Evolutionary conservation across 768 basidiomycete genomes (phyloP), one percentile per base, ranked within the genome.

Genomic region (Leccinum boreale): DNA sequence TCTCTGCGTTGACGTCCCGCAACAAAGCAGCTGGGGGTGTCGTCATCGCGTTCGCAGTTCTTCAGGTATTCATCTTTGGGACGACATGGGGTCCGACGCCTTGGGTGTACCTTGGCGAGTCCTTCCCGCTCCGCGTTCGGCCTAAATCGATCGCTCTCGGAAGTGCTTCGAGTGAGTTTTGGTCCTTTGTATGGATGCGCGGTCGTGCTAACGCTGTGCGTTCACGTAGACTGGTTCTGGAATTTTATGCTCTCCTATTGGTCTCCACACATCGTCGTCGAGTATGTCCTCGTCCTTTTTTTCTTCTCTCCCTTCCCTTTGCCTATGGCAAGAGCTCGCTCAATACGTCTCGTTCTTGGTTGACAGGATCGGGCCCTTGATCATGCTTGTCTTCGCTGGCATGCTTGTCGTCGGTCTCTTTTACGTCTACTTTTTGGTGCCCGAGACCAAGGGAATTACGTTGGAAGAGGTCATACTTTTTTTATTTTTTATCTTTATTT

Each of bases 41-140:
- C 0, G 74, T 90, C 35, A 89, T 92, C 60, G 80, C 88, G 0
- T 90, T 91, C 63, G 90, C 87, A 0, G 81, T 91, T n/a, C 71
- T 90, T 24, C 89, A 91, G 52, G 86, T 92, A 26, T 83, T 85
- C 63, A 79, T 81, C 10, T 91, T 81, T 70, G 83, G 82, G 2
- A 80, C 85, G 58, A 90, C 88, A 74, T 91, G 88, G 88, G 89
- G 88, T 12, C 86, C 87, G 7, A 85, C 82, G 33, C 87, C 86
- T 62, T 85, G 84, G 84, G 88, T 89, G 6, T 89, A 89, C 65
- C 80, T 89, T 31, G 87, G 87, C 52, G 89, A 91, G 76, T 86
- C 84, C 19, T 92, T 91, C 81, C 90, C 89, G 14, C 82, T 92
- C 23, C 85, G 89, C 49, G 86, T 92, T 47, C 81, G 89, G 56